A percentile compares a stretch with the other conserved stretches of the same genome.
These are phyloP conservation scores for Mycena floridula DNA, from an alignment of 768 basidiomycete species.

Conservation along the genomic window DNA sequence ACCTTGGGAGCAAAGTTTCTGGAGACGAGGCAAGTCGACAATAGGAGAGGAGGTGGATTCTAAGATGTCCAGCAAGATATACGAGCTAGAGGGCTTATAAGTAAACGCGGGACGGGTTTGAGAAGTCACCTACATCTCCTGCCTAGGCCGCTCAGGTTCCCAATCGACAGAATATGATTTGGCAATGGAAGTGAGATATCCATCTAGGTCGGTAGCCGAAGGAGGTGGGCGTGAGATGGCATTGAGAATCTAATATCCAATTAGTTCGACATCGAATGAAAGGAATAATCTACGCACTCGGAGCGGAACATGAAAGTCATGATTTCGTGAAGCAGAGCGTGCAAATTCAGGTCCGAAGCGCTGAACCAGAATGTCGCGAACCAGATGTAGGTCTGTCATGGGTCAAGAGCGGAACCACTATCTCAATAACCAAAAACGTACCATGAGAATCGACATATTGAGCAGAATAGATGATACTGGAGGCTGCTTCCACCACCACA, in stretches of 20 bases:
- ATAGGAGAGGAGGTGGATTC: constrained; percentile 40
- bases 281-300: constrained; percentile 33
- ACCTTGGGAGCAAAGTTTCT: constrained; percentile 59
- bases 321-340: constrained; percentile 43
- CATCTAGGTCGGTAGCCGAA: constrained; percentile 49
- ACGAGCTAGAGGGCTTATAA: no score
- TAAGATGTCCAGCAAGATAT: constrained; percentile 56
- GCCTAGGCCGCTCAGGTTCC: constrained; percentile 53
- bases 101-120: neutral
- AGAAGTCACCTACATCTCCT: constrained; percentile 57
- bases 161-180: constrained; percentile 49
- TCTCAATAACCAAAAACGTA: constrained; percentile 17
- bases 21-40: constrained; percentile 52
- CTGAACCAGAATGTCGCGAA: constrained; percentile 49
- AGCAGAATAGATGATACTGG: constrained; percentile 60
- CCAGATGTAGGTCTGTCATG: constrained; percentile 47
- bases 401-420: neutral
- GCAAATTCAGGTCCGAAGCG: constrained; percentile 54
- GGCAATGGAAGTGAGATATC: constrained; percentile 49
- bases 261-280: neutral
- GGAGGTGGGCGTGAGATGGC: constrained; percentile 48
- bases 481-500: constrained; percentile 56
- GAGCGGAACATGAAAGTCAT: constrained; percentile 47
- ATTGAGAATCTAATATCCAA: constrained; percentile 37
- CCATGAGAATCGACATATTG: constrained; percentile 55